Conservation (phyloP, 352 stramenopile species). For the Phytophthora chlamydospora region DNA sequence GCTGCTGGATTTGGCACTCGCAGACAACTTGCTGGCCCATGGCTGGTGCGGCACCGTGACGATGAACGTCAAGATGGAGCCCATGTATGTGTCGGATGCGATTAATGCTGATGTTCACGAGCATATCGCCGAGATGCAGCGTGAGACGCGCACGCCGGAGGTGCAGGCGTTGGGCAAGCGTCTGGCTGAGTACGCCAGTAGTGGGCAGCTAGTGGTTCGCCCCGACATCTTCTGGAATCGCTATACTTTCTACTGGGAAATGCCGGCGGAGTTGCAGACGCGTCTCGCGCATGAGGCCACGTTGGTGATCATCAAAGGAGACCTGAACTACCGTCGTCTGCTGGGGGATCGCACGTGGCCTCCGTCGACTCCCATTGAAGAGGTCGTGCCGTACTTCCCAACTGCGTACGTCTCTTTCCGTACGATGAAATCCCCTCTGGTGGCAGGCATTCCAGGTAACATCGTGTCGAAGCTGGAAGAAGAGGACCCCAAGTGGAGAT, state of each 20-base stretch:
- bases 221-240: constrained; percentile 63
- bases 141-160: constrained; percentile 20
- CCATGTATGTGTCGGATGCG: constrained; percentile 79
- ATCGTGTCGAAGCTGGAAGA: constrained; percentile 41
- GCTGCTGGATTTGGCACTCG: constrained; percentile 64
- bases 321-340: constrained; percentile 96
- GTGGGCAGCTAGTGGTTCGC: constrained; percentile 18
- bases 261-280: constrained; percentile 37
- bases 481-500: constrained; percentile 3
- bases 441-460: constrained; percentile 48
- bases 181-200: constrained; percentile 30
- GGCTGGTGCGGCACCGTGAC: constrained; percentile 50
- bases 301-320: constrained; percentile 96
- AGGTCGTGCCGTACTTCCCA: constrained; percentile 81
- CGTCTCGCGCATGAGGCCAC: constrained; percentile 41
- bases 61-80: constrained; percentile 72
- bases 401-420: constrained; percentile 60
- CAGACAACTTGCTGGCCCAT: constrained; percentile 58
- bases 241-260: constrained; percentile 70
- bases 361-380: constrained; percentile 74
- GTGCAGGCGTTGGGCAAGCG: constrained; percentile 48
- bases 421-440: constrained; percentile 70
- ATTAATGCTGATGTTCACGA: constrained; percentile 51
- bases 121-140: constrained; percentile 55
- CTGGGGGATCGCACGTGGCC: constrained; percentile 93